phyloP scores from a whole-genome alignment of 2,329 filamentous ascomycete species.

The Penicillium expansum region DNA sequence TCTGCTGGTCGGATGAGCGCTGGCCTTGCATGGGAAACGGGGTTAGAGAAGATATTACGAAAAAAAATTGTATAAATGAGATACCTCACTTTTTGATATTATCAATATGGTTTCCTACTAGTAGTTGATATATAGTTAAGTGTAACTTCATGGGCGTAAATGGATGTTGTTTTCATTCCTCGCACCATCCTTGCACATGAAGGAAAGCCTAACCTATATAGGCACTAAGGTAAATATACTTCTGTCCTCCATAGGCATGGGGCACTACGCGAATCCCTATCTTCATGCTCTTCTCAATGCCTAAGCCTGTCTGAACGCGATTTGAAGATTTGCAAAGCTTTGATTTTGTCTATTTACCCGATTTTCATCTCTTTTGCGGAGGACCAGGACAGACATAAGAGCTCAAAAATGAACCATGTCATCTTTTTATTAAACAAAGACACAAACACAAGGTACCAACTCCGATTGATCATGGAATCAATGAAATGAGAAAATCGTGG shows the following conservation, averaged over 20 bases:
- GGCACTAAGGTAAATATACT: background rate
- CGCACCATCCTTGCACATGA: background rate
- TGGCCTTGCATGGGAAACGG: constrained; percentile 30
- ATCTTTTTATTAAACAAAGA: constrained; percentile 38
- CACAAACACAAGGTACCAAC: constrained; percentile 38
- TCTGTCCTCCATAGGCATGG: background rate
- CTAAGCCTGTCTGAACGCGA: background rate
- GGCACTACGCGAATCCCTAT: background rate
- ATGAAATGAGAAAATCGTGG: constrained; percentile 38
- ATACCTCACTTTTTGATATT: constrained; percentile 17
- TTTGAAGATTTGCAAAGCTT: constrained; percentile 26
- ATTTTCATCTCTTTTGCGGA: constrained; percentile 21
- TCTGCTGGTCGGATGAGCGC: constrained; percentile 36
- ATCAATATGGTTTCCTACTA: background rate
- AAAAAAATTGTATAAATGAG: constrained; percentile 25
- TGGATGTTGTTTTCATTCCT: background rate
- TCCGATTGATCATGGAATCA: constrained; percentile 42
- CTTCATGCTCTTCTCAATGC: background rate
- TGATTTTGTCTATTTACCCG: constrained; percentile 26
- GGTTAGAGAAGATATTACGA: constrained; percentile 20
- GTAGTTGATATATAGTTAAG: background rate
- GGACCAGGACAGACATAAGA: constrained; percentile 15
- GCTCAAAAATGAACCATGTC: constrained; percentile 27
- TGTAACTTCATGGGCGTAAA: background rate
- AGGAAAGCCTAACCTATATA: background rate